Evolutionary conservation across 345 rosid species (phyloP), one percentile per base, ranked within the genome.

Genomic region (Diplotaxis tenuifolia): DNA sequence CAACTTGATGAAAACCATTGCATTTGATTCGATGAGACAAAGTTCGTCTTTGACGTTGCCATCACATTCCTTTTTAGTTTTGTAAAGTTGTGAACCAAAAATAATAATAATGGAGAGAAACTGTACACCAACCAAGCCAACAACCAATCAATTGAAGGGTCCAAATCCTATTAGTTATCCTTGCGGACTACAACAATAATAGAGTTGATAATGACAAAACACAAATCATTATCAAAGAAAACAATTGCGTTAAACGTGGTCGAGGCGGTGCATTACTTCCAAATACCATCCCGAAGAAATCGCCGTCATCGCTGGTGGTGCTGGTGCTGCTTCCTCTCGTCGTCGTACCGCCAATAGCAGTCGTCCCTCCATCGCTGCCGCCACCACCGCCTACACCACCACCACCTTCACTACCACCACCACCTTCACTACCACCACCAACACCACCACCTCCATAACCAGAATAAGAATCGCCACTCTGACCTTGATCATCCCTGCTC

Each of bases 141-240:
- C 40, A 69, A 70, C 71, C 67, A 65, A 57, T 49, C 18, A 71
- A 65, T 70, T 70, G 60, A 71, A 71, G 20, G 67, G 75, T 71
- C 62, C 76, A 71, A 70, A 77, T 65, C 72, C 80, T 76, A 76
- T n/a, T 70, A 2, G 60, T 56, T 70, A 65, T 65, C 68, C 56
- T 57, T 70, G n/a, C 49, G 57, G 61, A 65, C 68, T 76, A 70
- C 63, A n/a, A 71, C 80, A 71, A 71, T 77, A 77, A 77, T 77
- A 65, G 29, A 65, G 72, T 71, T 50, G 67, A 77, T 34, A 34
- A 62, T 65, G 75, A 71, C 68, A 65, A 58, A 71, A 71, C 57
- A 21, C 42, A 76, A 77, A 71, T 71, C 49, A 58, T 59, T 38
- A 71, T 57, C 62, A 70, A 65, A 71, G 72, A 47, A 27, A 71